phyloP scores from a whole-genome alignment of 345 rosid genomes.

The Tarenaya hassleriana region DNA sequence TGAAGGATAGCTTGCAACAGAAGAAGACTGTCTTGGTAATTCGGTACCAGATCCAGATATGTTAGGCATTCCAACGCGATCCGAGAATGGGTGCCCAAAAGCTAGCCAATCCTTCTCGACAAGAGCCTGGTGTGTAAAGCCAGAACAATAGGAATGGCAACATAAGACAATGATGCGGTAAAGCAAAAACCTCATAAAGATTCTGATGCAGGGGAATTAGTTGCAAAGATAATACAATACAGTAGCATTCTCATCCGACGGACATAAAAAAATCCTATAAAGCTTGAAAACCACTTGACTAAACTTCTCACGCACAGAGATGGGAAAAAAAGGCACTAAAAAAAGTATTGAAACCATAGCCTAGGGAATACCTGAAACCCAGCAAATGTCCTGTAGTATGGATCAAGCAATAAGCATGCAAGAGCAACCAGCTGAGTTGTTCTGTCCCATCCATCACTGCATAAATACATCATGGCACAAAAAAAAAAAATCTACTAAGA shows the following conservation, averaged over 20 bases:
- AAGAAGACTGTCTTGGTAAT: constrained; percentile 66
- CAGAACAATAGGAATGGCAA: constrained; percentile 13
- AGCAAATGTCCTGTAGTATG: constrained; percentile 80
- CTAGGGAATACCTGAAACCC: constrained; percentile 83
- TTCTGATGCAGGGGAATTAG: constrained; percentile 10
- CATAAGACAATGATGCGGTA: constrained; percentile 19
- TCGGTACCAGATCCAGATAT: constrained; percentile 59
- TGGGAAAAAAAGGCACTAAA: constrained; percentile 12
- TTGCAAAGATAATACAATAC: constrained; percentile 6
- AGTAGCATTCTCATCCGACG: constrained; percentile 3
- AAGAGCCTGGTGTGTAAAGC: constrained; percentile 55
- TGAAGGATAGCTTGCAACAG: constrained; percentile 56
- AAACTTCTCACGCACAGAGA: no score
- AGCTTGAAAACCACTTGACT: no score
- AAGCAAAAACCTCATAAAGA: constrained; percentile 12
- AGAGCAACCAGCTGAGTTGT: constrained; percentile 93
- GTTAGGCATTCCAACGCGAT: constrained; percentile 86
- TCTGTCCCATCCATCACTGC: constrained; percentile 99
- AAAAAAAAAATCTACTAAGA: constrained; percentile 14
- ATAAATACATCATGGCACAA: constrained; percentile 21
- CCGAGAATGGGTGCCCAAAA: constrained; percentile 97
- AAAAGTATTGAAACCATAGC: constrained; percentile 7
- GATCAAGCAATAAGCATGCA: constrained; percentile 87
- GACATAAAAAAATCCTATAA: not conserved
- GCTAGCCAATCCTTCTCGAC: constrained; percentile 99